These are phyloP conservation scores for Sistotremastrum suecicum DNA, from an alignment of 768 basidiomycete species.

Conservation along the genomic window DNA sequence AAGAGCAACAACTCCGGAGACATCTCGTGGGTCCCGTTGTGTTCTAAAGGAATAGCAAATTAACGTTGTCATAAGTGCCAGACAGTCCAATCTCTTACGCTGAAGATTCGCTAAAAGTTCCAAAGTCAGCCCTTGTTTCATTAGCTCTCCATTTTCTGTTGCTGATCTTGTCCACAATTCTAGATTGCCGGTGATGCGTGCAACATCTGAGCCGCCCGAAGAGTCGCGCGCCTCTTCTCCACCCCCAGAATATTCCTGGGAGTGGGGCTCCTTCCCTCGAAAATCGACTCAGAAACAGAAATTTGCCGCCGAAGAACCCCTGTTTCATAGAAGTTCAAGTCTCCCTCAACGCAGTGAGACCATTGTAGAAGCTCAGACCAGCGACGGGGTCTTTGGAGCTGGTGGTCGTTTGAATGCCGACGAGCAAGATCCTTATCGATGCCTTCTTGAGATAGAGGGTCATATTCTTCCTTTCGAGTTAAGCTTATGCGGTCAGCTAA, in stretches of 20 bases:
- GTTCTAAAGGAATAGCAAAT: no score
- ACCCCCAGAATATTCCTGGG: constrained; percentile 67
- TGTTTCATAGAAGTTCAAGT: constrained; percentile 35
- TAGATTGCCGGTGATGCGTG: constrained; percentile 2
- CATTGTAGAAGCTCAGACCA: constrained; percentile 3
- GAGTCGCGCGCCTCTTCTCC: constrained; percentile 9
- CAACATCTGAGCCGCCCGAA: constrained; percentile 8
- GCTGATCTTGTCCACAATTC: neutral
- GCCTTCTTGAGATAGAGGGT: constrained; percentile 51
- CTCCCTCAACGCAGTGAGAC: constrained; percentile 31
- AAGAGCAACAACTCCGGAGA: neutral
- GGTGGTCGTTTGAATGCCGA: constrained; percentile 46
- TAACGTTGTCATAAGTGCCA: neutral
- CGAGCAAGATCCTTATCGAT: constrained; percentile 44
- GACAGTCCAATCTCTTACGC: constrained; percentile 5
- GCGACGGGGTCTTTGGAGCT: constrained; percentile 23
- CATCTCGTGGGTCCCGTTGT: constrained; percentile 3
- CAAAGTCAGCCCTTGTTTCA: no score
- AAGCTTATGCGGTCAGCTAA: constrained; percentile 37
- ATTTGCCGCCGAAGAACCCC: constrained; percentile 21
- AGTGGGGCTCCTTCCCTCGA: constrained; percentile 84
- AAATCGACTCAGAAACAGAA: constrained; percentile 50
- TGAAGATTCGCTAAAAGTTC: no score
- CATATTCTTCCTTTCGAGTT: constrained; percentile 56
- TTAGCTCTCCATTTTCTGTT: no score